Evolutionary conservation across 2,329 filamentous ascomycete genomes (phyloP), one percentile per base, ranked within the genome.

Genomic region (Clarireedia hainanense): DNA sequence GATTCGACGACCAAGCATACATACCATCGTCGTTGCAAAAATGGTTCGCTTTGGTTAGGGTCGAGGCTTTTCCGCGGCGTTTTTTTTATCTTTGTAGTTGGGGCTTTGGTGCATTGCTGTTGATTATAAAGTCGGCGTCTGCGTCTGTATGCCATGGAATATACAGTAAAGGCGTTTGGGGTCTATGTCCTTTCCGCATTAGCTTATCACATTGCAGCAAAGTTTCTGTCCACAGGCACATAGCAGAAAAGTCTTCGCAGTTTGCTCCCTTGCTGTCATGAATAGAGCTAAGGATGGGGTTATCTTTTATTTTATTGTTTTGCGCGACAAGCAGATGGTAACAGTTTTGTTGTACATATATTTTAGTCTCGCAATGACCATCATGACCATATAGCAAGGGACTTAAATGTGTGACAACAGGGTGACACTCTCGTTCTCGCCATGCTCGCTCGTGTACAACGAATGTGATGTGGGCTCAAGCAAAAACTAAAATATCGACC

Each of bases 111-210:
- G 52, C 52, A 50, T 55, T 20, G 23, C 48, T 43, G 49, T 27
- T 20, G 7, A 50, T 34, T 47, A 55, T 43, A 45, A 50, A 55
- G 40, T 24, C 34, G 52, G 52, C 52, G 52, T 55, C 45, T 55
- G 15, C 27, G 52, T 42, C 52, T 55, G 52, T 55, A 55, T 30
- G 46, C 52, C 15, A 50, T 54, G 52, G 52, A 42, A 30, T 40
- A 24, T 55, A 55, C 52, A 55, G 52, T 55, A 36, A 34, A 42
- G 52, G 52, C 52, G 52, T 55, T 30, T 43, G 26, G 52, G 52
- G 40, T 47, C 36, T 24, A 43, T 20, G 12, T 36, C 42, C 36
- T 34, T 20, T 50, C 36, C 45, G 36, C 52, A 43, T 36, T 55
- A 42, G 46, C 52, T 50, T 36, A 2, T 5, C 17, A 42, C 20